Evolutionary conservation across 805 yeast species (phyloP).

Genomic region (Yarrowia divulgata): DNA sequence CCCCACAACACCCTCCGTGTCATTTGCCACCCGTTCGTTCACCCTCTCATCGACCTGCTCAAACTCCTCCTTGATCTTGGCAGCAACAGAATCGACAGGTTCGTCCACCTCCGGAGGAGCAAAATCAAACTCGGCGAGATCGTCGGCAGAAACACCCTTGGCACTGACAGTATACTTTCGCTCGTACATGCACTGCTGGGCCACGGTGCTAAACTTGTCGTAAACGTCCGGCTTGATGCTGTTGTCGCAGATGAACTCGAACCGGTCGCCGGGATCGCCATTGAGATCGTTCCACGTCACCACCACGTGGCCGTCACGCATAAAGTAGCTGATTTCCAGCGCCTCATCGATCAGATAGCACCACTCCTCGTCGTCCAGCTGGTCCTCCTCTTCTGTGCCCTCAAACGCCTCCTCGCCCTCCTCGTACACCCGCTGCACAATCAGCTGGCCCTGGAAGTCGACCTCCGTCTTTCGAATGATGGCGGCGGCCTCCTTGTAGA

Average conservation of each 20-base stretch:
- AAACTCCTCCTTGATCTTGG: neutral
- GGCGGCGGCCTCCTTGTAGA: conserved; percentile 78
- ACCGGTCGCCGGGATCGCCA: conserved; percentile 86
- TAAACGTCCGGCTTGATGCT: conserved; percentile 57
- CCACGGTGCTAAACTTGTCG: conserved; percentile 65
- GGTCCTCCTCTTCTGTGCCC: conserved; percentile 59
- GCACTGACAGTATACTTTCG: conserved; percentile 66
- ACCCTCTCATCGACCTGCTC: no score
- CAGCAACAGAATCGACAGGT: neutral
- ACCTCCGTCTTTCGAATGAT: conserved; percentile 71
- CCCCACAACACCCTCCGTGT: neutral
- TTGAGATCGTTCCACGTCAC: conserved; percentile 81
- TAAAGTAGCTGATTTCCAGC: conserved; percentile 62
- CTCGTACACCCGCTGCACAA: conserved; percentile 69
- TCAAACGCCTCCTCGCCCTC: conserved; percentile 67
- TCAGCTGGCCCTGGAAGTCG: conserved; percentile 72
- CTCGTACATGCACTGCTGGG: conserved; percentile 77
- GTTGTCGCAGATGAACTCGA: conserved; percentile 77
- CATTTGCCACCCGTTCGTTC: neutral
- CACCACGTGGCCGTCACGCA: conserved; percentile 60
- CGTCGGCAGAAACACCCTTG: conserved; percentile 54
- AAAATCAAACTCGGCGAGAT: conserved; percentile 65
- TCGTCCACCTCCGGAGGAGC: conserved; percentile 44
- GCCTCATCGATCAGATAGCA: conserved; percentile 69
- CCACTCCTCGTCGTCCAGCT: conserved; percentile 65